Evolutionary conservation across 495 filamentous ascomycete species (phyloP).

Genomic region (Choiromyces venosus): DNA sequence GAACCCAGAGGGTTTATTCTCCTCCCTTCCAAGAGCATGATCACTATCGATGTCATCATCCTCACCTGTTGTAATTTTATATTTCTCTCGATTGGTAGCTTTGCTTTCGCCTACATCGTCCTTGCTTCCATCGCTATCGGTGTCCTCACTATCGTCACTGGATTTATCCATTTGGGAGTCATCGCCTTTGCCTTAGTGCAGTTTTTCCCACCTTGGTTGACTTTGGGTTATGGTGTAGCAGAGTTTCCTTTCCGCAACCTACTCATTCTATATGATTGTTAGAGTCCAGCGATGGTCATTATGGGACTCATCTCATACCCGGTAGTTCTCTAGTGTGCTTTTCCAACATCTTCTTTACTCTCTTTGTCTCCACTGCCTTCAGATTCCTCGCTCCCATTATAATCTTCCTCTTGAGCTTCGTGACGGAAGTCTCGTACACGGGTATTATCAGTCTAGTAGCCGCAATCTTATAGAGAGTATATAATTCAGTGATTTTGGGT

Average conservation of each 20-base stretch:
- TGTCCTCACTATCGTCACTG: constrained; percentile 28
- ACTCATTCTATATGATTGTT: constrained; percentile 58
- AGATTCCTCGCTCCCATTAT: constrained; percentile 8
- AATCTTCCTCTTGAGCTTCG: constrained; percentile 57
- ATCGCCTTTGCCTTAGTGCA: constrained; percentile 47
- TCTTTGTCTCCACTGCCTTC: constrained; percentile 53
- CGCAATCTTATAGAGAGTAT: background rate
- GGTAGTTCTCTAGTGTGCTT: constrained; percentile 80
- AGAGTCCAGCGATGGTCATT: constrained; percentile 15
- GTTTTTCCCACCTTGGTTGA: constrained; percentile 63
- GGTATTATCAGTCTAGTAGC: background rate
- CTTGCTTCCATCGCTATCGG: constrained; percentile 34
- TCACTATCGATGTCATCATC: constrained; percentile 60
- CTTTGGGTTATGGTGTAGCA: constrained; percentile 76
- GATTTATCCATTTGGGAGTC: constrained; percentile 10
- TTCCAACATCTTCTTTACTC: constrained; percentile 42
- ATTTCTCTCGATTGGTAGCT: constrained; percentile 7
- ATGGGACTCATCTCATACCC: constrained; percentile 51
- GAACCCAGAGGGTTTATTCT: constrained; percentile 53
- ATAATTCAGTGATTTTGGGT: background rate
- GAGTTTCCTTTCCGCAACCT: constrained; percentile 69
- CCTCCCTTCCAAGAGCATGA: constrained; percentile 57
- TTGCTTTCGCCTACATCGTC: constrained; percentile 20
- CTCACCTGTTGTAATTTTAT: constrained; percentile 6
- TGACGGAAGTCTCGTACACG: constrained; percentile 70